Conservation (phyloP, 768 basidiomycete genomes). For the Sporobolomyces phaffii region DNA sequence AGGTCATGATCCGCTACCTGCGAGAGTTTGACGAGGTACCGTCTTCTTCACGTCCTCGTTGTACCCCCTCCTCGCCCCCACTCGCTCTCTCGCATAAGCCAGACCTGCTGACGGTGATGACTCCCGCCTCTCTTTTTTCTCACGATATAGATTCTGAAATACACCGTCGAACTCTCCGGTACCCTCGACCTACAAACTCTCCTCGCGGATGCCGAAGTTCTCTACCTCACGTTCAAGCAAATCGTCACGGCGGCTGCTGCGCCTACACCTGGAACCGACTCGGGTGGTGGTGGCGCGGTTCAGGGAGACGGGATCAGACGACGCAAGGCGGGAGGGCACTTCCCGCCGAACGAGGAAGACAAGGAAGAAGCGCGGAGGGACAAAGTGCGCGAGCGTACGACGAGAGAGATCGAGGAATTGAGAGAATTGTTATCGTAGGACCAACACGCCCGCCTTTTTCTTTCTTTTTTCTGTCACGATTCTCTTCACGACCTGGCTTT, state of each 20-base stretch:
- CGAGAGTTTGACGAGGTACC: slow-evolving; percentile 66
- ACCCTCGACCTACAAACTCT: slow-evolving; percentile 95
- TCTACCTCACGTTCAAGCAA: slow-evolving; percentile 85
- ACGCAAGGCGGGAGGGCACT: background rate
- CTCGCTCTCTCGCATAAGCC: background rate
- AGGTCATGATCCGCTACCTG: slow-evolving; percentile 89
- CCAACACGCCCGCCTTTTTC: background rate
- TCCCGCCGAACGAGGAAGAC: slow-evolving; percentile 29
- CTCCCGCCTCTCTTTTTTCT: slow-evolving; percentile 47
- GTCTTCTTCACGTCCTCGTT: slow-evolving; percentile 39
- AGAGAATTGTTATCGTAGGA: slow-evolving; percentile 10
- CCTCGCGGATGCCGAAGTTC: slow-evolving; percentile 90
- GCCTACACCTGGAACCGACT: background rate
- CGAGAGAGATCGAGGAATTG: slow-evolving; percentile 5
- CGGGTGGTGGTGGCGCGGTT: background rate
- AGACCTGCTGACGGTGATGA: slow-evolving; percentile 43
- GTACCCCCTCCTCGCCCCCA: background rate
- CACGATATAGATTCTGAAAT: slow-evolving; percentile 54
- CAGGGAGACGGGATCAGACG: background rate
- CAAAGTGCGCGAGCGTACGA: slow-evolving; percentile 7
- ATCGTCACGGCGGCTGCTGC: slow-evolving; percentile 57
- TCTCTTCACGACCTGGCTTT: too few species aligned
- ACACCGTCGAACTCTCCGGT: slow-evolving; percentile 74
- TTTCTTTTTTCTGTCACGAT: background rate
- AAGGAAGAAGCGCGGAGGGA: slow-evolving; percentile 15